Evolutionary conservation across 2,329 filamentous ascomycete genomes (phyloP).

Genomic region (Lasiodiplodia sp.): DNA sequence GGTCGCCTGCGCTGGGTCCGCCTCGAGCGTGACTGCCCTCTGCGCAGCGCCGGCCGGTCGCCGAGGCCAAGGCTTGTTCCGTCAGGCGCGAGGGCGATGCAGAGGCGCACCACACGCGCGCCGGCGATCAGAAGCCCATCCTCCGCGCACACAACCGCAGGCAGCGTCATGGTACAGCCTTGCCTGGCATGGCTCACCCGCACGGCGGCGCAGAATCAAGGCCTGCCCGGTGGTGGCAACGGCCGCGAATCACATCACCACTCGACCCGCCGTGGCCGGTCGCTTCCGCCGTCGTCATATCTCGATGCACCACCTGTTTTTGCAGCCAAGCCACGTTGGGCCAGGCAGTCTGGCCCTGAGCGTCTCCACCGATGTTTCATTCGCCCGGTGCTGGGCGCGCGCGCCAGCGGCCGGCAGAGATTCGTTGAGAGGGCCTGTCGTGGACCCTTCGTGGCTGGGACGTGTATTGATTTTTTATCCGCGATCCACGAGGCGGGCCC

Average conservation of each 20-base stretch:
- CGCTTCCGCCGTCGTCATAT: conserved; percentile 14
- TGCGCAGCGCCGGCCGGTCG: background rate
- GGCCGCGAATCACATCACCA: conserved; percentile 13
- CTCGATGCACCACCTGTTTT: conserved; percentile 8
- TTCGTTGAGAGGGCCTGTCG: conserved; percentile 14
- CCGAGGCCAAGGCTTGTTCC: background rate
- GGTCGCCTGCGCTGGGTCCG: conserved; percentile 9
- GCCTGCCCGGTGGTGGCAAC: conserved; percentile 12
- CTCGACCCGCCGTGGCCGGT: conserved; percentile 5
- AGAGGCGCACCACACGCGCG: background rate
- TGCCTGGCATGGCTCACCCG: background rate
- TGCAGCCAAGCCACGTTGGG: conserved; percentile 17
- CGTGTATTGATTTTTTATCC: conserved; percentile 24
- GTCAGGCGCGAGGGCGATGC: conserved; percentile 6
- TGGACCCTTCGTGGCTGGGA: conserved; percentile 19
- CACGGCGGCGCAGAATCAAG: conserved; percentile 4
- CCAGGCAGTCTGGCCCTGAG: background rate
- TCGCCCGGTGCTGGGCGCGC: background rate
- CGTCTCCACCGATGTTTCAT: conserved; percentile 22
- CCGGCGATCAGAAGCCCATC: conserved; percentile 9
- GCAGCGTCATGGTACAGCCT: conserved; percentile 11
- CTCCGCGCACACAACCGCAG: background rate
- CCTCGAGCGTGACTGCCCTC: conserved; percentile 11
- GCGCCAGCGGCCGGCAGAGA: conserved; percentile 9
- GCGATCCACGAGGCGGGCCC: conserved; percentile 17